Conservation (phyloP, 2,329 filamentous ascomycete species). For the Trichoderma sp. region DNA sequence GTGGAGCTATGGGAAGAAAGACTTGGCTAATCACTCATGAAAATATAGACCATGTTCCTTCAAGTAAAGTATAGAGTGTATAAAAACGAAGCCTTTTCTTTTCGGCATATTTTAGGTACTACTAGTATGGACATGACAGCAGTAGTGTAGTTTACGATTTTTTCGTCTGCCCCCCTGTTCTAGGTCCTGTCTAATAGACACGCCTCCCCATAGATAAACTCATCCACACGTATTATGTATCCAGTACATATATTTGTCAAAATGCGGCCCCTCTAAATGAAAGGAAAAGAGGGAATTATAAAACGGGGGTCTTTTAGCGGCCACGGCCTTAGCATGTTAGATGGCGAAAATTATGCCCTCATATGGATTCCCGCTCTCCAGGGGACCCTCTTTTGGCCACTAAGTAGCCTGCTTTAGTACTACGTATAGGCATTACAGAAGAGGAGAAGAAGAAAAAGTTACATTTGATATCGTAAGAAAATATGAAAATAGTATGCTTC, state of each 20-base stretch:
- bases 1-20: conserved; percentile 75
- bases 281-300: background rate
- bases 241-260: conserved; percentile 2
- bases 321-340: conserved; percentile 8
- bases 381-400: conserved; percentile 23
- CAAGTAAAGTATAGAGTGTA: background rate
- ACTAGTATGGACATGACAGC: background rate
- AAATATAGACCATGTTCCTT: background rate
- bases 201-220: conserved; percentile 12
- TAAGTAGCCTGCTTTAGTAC: background rate
- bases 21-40: conserved; percentile 44
- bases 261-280: conserved; percentile 17
- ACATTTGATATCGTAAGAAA: background rate
- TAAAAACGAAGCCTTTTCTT: background rate
- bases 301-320: conserved; percentile 1
- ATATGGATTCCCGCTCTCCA: conserved; percentile 8
- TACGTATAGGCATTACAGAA: background rate
- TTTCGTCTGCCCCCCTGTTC: background rate
- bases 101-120: background rate
- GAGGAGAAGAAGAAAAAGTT: background rate
- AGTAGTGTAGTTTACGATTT: background rate
- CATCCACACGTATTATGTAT: conserved; percentile 5
- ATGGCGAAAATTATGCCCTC: conserved; percentile 23
- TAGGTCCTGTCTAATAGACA: conserved; percentile 5
- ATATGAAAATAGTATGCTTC: background rate